These are phyloP conservation scores for Neurospora crassa DNA, from an alignment of 2,329 filamentous ascomycete genomes.

Conservation along the genomic window DNA sequence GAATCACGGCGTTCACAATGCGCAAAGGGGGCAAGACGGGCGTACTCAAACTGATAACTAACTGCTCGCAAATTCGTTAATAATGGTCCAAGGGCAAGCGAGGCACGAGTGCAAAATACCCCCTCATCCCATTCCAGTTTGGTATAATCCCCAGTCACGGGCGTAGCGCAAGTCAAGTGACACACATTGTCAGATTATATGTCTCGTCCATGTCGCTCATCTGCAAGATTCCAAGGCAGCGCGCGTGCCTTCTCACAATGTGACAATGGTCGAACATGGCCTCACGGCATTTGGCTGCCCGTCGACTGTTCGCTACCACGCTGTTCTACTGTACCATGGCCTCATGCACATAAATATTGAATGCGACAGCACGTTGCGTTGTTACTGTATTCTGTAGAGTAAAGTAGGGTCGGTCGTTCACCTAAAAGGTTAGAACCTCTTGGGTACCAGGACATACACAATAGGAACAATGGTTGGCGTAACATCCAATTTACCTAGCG, in stretches of 20 bases:
- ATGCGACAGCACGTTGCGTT: not conserved
- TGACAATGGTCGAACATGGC: not conserved
- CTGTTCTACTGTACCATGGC: not conserved
- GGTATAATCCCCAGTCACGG: not conserved
- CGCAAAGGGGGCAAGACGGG: not conserved
- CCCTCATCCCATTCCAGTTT: not conserved
- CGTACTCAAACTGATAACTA: not conserved
- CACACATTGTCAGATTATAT: not conserved
- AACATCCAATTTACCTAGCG: not conserved
- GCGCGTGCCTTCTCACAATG: not conserved
- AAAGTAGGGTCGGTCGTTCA: not conserved
- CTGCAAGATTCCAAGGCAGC: not conserved
- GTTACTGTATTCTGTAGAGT: not conserved
- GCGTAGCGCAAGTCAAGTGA: not conserved
- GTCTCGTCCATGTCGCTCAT: not conserved
- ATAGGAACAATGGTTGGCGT: not conserved
- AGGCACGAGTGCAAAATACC: not conserved
- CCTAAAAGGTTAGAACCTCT: not conserved
- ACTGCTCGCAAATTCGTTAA: not conserved
- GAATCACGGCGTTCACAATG: not conserved
- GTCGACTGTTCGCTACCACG: not conserved
- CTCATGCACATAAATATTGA: not conserved
- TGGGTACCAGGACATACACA: not conserved
- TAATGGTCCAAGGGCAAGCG: not conserved
- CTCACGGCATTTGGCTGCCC: not conserved